Evolutionary conservation across 257 asterid species (phyloP), one percentile per base, ranked within the genome.

Genomic region (Ajuga chamaepitys): DNA sequence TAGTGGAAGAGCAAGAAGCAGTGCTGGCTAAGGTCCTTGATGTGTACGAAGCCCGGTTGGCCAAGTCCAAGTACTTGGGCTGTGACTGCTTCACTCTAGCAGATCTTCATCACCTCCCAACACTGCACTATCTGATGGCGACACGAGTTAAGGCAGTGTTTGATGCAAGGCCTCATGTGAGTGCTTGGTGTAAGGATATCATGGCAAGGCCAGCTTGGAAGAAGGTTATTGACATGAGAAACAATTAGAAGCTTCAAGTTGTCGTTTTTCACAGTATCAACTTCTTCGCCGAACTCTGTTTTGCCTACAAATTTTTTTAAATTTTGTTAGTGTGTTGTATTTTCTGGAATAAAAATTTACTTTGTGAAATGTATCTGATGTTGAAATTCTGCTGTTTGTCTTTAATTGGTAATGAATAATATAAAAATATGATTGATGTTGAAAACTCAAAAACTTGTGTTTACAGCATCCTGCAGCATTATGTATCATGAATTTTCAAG

Each of bases 191-290:
- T 14, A 64, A 68, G 50, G 84, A 75, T 45, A 81, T 88, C 56
- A 44, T 76, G 78, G 87, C 88, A 0, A 73, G 95, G 78, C 85
- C 89, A 1, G 81, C 89, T 16, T 88, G 88, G 89, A 17, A 59
- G 17, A 86, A 79, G 95, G 82, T 81, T 24, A n/a, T 77, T 37
- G 86, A 64, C 24, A 35, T 73, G 78, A 21, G 3, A 14, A 20
- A 14, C 26, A 38, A 45, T 4, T 16, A 5, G 48, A 44, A 58
- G 45, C 50, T 64, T 21, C 8, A 57, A 20, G 50, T 4, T 2
- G 42, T 67, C n/a, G 7, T 2, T 18, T 55, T 46, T 20, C 46
- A 17, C 6, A 17, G 11, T 47, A 35, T 7, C 14, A 17, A 28
- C 44, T 60, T 30, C 37, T 30, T 18, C 13, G 3, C 37, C 13